phyloP scores from a whole-genome alignment of 75 land plant genomes.

The Cryptomeria japonica region DNA sequence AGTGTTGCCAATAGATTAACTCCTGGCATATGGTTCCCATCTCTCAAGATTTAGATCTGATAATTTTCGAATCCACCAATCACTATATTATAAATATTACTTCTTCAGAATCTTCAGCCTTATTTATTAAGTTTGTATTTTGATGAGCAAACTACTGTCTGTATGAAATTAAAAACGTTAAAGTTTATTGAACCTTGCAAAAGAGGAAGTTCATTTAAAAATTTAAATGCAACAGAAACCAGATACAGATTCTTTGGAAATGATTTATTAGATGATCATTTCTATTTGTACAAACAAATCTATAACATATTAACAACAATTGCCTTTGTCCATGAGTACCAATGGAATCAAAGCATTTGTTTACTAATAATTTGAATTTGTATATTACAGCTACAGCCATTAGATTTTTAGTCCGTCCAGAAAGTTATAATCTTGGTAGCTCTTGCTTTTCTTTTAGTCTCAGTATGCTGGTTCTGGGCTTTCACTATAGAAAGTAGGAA shows the following conservation, averaged over 20 bases:
- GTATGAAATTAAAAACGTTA: too few relatives aligned
- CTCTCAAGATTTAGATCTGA: slow-evolving; percentile 1
- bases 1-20: not conserved
- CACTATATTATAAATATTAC: not conserved
- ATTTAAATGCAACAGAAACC: not conserved
- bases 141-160: not conserved
- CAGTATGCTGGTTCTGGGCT: not conserved
- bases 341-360: not conserved
- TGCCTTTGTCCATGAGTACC: not conserved
- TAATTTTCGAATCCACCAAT: not conserved
- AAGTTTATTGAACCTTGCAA: not conserved
- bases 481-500: not conserved
- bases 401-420: not conserved
- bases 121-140: too few relatives aligned
- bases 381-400: not conserved
- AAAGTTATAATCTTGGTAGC: not conserved
- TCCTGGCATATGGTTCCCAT: not conserved
- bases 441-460: not conserved
- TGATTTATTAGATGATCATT: not conserved
- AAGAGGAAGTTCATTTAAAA: not conserved
- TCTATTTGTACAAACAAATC: not conserved
- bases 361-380: too few relatives aligned
- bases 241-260: not conserved
- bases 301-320: not conserved
- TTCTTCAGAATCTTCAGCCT: too few relatives aligned